Evolutionary conservation across 2,329 filamentous ascomycete species (phyloP).

Genomic region (Sclerotinia spermophila): DNA sequence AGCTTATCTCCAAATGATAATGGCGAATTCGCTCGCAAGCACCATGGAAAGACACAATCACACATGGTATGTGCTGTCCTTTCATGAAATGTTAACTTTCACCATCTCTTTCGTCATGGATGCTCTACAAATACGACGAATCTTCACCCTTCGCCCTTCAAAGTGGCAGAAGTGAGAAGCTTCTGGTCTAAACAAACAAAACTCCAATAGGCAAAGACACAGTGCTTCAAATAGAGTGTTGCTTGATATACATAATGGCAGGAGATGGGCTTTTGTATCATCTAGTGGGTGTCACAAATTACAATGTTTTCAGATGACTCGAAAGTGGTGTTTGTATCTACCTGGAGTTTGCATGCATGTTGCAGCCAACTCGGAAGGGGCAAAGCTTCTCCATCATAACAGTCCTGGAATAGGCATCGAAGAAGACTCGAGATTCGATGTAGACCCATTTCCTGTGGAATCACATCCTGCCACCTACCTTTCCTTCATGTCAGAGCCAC

Average conservation of each 20-base stretch:
- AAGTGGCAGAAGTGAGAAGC: not conserved
- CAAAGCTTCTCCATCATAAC: constrained; percentile 18
- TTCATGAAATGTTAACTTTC: not conserved
- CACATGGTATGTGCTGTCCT: constrained; percentile 66
- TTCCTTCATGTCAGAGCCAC: not conserved
- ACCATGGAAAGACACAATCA: constrained; percentile 81
- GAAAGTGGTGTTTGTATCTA: constrained; percentile 23
- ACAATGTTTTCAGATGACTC: not conserved
- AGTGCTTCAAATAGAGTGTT: not conserved
- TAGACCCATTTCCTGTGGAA: not conserved
- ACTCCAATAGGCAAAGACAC: not conserved
- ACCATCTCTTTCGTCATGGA: not conserved
- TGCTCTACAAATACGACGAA: not conserved
- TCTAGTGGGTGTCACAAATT: constrained; percentile 1
- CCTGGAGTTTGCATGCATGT: constrained; percentile 25
- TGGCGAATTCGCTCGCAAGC: constrained; percentile 56
- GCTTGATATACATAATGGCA: not conserved
- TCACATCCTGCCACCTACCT: not conserved
- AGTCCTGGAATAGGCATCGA: not conserved
- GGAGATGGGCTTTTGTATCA: not conserved
- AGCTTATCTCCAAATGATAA: constrained; percentile 39
- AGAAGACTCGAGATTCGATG: constrained; percentile 1
- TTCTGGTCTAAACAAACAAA: not conserved
- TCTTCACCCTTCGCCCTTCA: not conserved
- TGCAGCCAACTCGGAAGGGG: constrained; percentile 6